Conservation (phyloP, 2,329 filamentous ascomycete species). For the Pestalotiopsis sp. region DNA sequence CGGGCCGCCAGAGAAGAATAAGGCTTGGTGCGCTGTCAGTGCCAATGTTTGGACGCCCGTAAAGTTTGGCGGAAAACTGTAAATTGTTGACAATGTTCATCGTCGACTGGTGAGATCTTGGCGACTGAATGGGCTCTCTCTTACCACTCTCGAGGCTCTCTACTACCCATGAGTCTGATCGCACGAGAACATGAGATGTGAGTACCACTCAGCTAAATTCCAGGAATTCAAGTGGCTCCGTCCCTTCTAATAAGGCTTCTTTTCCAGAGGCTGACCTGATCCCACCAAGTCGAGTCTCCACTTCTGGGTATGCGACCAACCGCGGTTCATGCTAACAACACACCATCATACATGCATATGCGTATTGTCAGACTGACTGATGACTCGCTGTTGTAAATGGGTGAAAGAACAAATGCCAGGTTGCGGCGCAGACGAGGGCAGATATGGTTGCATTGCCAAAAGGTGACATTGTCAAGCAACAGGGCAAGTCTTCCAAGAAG, state of each 20-base stretch:
- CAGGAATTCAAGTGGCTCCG: too few species aligned
- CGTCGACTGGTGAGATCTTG: too few species aligned
- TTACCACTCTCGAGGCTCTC: too few species aligned
- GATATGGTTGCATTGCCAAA: background rate
- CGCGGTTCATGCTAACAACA: background rate
- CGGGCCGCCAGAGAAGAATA: background rate
- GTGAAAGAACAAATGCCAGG: background rate
- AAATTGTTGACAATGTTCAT: too few species aligned
- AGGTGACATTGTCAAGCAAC: background rate
- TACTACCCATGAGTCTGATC: too few species aligned
- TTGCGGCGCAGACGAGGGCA: background rate
- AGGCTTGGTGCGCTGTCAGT: background rate
- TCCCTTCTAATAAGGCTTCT: too few species aligned
- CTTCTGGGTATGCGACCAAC: background rate
- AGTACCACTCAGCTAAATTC: too few species aligned
- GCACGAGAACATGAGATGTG: too few species aligned
- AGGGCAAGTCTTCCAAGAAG: background rate
- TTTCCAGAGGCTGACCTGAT: too few species aligned
- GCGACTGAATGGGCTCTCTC: too few species aligned
- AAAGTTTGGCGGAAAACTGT: too few species aligned
- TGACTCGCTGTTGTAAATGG: background rate
- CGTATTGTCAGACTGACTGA: background rate
- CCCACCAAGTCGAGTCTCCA: too few species aligned
- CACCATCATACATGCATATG: background rate
- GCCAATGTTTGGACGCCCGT: background rate